Evolutionary conservation across 768 basidiomycete species (phyloP), one percentile per base, ranked within the genome.

Genomic region (Mycena kentingensis): DNA sequence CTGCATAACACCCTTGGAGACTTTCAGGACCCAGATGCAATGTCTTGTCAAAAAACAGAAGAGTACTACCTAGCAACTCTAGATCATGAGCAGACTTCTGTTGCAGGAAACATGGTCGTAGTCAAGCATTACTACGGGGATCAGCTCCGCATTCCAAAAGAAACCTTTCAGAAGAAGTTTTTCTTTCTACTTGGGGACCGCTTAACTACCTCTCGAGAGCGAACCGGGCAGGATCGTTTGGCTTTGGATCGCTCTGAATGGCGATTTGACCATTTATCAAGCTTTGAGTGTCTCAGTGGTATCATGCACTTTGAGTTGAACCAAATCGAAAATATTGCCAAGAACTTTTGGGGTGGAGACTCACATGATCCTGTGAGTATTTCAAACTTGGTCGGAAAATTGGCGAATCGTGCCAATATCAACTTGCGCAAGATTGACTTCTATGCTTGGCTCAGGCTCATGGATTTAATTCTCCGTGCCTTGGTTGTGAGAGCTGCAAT

Each of bases 61-160:
- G 49, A 51, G 26, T 49, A 46, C 27, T 51, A 31, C 26, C 49
- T 55, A 18, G 42, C 43, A 19, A 55, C 54, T 5, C 46, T 49
- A 21, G 53, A 55, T 36, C 53, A 55, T 25, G 53, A 55, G 41
- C 53, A 55, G 21, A 27, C 38, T 19, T 55, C 53, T 4, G 49
- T 47, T 36, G 37, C 37, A 11, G 53, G 53, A 12, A 55, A 55
- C 24, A 55, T 55, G 53, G 25, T 49, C 19, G 53, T 55, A 13
- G 36, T 55, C 12, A 39, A 37, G 16, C 47, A 49, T 49, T 55
- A 55, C 38, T 49, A 25, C 32, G 18, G 21, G 13, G 21, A 42
- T 18, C 34, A 27, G 3, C 48, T 55, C 12, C 13, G 13, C 5
- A 44, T 55, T 12, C 53, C 53, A 5, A 43, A 41, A 24, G 15